A percentile compares a stretch with the other conserved stretches of the same genome.
Conservation (phyloP, 1,139 yeast genomes). For the Candida glucosophila region DNA sequence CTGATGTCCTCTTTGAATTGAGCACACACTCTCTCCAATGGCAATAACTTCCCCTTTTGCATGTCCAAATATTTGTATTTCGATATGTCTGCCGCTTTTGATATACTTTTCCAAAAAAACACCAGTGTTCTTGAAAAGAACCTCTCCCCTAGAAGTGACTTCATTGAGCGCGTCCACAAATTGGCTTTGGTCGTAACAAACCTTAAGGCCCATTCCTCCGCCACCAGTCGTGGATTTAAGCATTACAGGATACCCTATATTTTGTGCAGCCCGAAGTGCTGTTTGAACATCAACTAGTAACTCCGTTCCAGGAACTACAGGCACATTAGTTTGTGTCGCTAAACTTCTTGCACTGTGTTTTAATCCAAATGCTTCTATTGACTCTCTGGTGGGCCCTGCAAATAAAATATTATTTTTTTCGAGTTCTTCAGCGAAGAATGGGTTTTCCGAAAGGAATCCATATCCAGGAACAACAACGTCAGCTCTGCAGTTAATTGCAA, state of each 20-base stretch:
- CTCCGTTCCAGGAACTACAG: constrained; percentile 41
- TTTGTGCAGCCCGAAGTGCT: constrained; percentile 21
- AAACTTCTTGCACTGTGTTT: constrained; percentile 25
- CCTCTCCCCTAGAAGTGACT: constrained; percentile 33
- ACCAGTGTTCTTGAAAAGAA: constrained; percentile 33
- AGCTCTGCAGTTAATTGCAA: constrained; percentile 23
- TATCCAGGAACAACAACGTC: constrained; percentile 41
- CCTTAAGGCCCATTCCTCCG: constrained; percentile 44
- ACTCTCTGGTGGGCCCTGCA: constrained; percentile 37
- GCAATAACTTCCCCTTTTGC: constrained; percentile 34
- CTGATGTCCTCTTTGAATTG: constrained; percentile 41
- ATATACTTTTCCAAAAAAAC: constrained; percentile 38
- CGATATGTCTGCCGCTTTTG: constrained; percentile 36
- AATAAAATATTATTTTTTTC: constrained; percentile 27
- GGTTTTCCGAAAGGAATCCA: constrained; percentile 33
- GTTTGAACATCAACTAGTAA: constrained; percentile 23
- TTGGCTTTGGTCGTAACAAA: constrained; percentile 23
- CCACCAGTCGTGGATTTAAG: constrained; percentile 46
- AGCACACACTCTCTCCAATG: constrained; percentile 40
- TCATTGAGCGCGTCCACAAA: constrained; percentile 22
- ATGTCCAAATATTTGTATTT: constrained; percentile 40
- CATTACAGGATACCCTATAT: constrained; percentile 38
- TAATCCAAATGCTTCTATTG: constrained; percentile 24
- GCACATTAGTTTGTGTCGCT: constrained; percentile 24
- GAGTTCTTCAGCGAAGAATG: constrained; percentile 30